These are phyloP conservation scores for Capniomyces stellatus DNA, from an alignment of 371 early-diverging fungal genomes.

Conservation along the genomic window DNA sequence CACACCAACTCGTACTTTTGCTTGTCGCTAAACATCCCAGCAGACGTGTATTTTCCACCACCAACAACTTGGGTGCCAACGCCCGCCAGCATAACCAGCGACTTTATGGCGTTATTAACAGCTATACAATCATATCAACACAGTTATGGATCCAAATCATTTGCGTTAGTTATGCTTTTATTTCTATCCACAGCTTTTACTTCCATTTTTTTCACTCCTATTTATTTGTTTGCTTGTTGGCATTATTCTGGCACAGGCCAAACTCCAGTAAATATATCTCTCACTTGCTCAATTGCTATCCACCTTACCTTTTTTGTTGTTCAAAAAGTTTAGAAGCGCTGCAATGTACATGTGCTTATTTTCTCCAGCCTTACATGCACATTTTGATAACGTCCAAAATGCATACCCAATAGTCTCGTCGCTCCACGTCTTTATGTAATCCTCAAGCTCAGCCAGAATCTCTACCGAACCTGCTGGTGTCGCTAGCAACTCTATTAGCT, in stretches of 20 bases:
- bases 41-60: too few relatives aligned
- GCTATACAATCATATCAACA: too few relatives aligned
- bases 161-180: too few relatives aligned
- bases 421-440: slow-evolving; percentile 13
- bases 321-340: slow-evolving; percentile 9
- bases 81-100: too few relatives aligned
- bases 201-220: too few relatives aligned
- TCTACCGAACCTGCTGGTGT: slow-evolving; percentile 3
- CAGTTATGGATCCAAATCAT: too few relatives aligned
- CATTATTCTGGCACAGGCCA: slow-evolving; percentile 11
- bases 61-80: too few relatives aligned
- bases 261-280: not conserved
- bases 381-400: slow-evolving; percentile 10
- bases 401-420: slow-evolving; percentile 12
- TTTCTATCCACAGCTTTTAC: too few relatives aligned
- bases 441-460: slow-evolving; percentile 17
- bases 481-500: slow-evolving; percentile 55
- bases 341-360: slow-evolving; percentile 12
- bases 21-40: not conserved
- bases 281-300: not conserved
- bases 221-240: too few relatives aligned
- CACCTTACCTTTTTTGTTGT: slow-evolving; percentile 8
- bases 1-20: not conserved
- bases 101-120: too few relatives aligned
- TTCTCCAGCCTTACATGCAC: slow-evolving; percentile 10